These are phyloP conservation scores for Haplosporangium sp. DNA, from an alignment of 371 early-diverging fungal genomes.

Conservation along the genomic window DNA sequence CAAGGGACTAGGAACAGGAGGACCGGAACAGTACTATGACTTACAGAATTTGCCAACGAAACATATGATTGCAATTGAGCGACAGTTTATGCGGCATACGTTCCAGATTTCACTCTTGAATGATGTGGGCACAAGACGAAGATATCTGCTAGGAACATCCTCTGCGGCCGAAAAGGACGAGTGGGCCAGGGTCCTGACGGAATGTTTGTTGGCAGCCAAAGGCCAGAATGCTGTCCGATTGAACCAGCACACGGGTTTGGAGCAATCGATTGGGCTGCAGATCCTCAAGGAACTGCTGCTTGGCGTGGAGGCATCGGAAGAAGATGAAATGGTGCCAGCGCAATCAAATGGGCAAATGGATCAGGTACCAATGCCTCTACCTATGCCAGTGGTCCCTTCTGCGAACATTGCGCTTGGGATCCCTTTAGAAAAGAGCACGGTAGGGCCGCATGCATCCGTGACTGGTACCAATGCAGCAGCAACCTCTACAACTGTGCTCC, in stretches of 20 bases:
- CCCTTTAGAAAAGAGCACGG: constrained; percentile 17
- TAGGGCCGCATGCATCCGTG: background rate
- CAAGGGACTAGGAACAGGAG: no score
- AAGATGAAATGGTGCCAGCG: constrained; percentile 51
- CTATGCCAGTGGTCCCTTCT: constrained; percentile 14
- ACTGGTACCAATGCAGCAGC: constrained; percentile 1
- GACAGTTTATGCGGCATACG: constrained; percentile 75
- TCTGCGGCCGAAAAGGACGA: constrained; percentile 60
- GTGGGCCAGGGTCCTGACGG: constrained; percentile 56
- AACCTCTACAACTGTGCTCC: constrained; percentile 7
- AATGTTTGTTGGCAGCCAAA: constrained; percentile 34
- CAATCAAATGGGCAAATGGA: constrained; percentile 21
- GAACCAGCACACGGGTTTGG: constrained; percentile 51
- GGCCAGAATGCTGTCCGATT: constrained; percentile 49
- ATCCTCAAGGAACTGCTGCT: constrained; percentile 67
- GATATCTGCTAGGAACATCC: constrained; percentile 68
- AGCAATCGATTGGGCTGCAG: constrained; percentile 62
- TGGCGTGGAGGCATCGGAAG: constrained; percentile 59
- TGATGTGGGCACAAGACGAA: constrained; percentile 60
- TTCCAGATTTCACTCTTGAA: constrained; percentile 70
- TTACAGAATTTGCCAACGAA: constrained; percentile 66
- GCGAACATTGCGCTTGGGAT: constrained; percentile 33
- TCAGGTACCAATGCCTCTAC: background rate
- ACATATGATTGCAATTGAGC: constrained; percentile 72
- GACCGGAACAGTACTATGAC: constrained; percentile 65